Percentiles rank a stretch among this genome's conserved stretches.
These are phyloP conservation scores for Eimeria praecox DNA, from an alignment of 169 alveolate species.

Conservation along the genomic window DNA sequence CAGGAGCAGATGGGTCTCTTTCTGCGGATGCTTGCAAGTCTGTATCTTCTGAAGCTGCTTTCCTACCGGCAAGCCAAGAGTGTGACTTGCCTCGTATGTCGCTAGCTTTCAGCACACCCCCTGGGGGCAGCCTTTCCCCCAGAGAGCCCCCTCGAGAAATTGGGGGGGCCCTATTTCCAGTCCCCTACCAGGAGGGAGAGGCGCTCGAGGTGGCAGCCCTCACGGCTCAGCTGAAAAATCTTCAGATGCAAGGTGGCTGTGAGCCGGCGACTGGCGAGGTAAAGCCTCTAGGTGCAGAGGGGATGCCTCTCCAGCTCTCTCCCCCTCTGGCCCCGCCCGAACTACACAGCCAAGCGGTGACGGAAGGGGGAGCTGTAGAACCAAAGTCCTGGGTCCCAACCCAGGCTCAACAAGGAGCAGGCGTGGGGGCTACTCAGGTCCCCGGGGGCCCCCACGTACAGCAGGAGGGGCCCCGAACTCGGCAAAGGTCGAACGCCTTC, in stretches of 20 bases:
- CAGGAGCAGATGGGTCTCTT: conserved; percentile 62
- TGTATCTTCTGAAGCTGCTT: conserved; percentile 19
- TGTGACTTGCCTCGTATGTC: conserved; percentile 27
- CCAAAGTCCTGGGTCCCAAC: conserved; percentile 4
- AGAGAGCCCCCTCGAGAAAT: conserved; percentile 9
- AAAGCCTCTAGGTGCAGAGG: neutral
- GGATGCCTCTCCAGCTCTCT: conserved; percentile 2
- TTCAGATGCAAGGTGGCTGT: conserved; percentile 40
- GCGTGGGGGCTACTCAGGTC: conserved; percentile 8
- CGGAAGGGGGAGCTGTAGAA: conserved; percentile 37
- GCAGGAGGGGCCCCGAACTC: conserved; percentile 41
- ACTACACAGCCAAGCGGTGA: neutral
- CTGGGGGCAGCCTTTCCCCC: conserved; percentile 14
- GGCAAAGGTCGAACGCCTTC: conserved; percentile 21
- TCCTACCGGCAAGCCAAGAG: conserved; percentile 20
- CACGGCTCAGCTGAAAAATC: conserved; percentile 40
- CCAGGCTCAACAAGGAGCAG: conserved; percentile 2
- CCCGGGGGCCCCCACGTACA: neutral
- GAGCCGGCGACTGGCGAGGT: conserved; percentile 23
- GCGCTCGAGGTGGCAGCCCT: conserved; percentile 30
- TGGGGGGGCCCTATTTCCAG: neutral
- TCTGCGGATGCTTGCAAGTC: conserved; percentile 61
- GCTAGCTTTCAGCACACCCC: conserved; percentile 57
- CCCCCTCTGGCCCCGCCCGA: neutral
- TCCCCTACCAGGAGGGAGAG: neutral